Evolutionary conservation across 768 basidiomycete genomes (phyloP).

Genomic region (Sistotremastrum niveocremeum): DNA sequence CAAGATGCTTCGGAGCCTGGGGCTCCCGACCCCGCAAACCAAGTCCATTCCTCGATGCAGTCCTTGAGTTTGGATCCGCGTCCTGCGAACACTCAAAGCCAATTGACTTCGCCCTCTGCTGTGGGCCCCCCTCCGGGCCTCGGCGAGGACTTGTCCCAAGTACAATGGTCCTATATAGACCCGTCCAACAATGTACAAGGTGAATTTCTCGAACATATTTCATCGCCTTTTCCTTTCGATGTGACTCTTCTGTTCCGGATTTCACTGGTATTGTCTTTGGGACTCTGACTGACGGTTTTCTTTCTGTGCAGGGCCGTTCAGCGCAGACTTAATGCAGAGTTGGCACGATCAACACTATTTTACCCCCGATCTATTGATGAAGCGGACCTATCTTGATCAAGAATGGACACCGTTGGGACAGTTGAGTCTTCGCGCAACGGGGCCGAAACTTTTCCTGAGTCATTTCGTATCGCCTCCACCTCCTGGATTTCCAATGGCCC

Average conservation of each 20-base stretch:
- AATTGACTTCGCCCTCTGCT: constrained; percentile 47
- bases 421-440: constrained; percentile 37
- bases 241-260: background rate
- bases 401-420: constrained; percentile 57
- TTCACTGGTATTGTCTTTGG: background rate
- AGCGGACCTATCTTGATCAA: constrained; percentile 54
- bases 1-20: too few relatives aligned
- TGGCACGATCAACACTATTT: constrained; percentile 93
- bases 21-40: too few relatives aligned
- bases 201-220: constrained; percentile 15
- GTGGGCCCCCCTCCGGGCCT: constrained; percentile 32
- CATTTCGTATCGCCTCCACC: constrained; percentile 17
- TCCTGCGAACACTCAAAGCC: constrained; percentile 28
- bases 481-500: too few relatives aligned
- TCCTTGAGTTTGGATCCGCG: too few relatives aligned
- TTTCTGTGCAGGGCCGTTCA: constrained; percentile 61
- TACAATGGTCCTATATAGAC: constrained; percentile 82
- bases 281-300: constrained; percentile 1
- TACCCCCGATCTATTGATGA: constrained; percentile 67
- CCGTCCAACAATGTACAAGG: constrained; percentile 89
- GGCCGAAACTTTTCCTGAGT: constrained; percentile 51
- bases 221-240: background rate
- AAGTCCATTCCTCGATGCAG: too few relatives aligned
- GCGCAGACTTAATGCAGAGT: constrained; percentile 82
- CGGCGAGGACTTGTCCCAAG: constrained; percentile 2